Evolutionary conservation across 306 rosid genomes (phyloP).

Genomic region (Alnus rubra): DNA sequence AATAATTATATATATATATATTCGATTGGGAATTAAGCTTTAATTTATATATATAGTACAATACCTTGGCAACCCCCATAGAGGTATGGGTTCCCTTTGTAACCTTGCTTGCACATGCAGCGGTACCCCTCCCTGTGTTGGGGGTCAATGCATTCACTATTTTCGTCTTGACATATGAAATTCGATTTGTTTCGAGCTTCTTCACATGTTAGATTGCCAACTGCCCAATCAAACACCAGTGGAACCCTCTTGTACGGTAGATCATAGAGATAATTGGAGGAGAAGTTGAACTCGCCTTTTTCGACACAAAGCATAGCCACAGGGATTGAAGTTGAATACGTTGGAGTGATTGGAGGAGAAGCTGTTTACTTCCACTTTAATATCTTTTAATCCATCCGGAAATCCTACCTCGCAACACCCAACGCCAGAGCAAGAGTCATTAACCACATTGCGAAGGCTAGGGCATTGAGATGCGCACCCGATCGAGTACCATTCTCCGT

Average conservation of each 20-base stretch:
- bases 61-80: too few relatives aligned
- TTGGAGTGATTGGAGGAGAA: neutral
- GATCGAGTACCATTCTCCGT: too few relatives aligned
- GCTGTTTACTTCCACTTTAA: neutral
- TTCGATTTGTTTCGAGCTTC: neutral
- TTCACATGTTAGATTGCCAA: neutral
- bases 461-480: neutral
- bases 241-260: neutral
- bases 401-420: neutral
- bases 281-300: neutral
- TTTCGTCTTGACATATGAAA: neutral
- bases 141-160: too few relatives aligned
- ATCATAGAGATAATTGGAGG: neutral
- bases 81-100: too few relatives aligned
- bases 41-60: too few relatives aligned
- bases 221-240: conserved; percentile 7
- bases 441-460: neutral
- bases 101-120: too few relatives aligned
- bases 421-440: neutral
- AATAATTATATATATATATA: too few relatives aligned
- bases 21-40: too few relatives aligned
- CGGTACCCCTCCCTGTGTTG: too few relatives aligned
- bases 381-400: neutral
- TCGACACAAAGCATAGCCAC: neutral
- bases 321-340: neutral